These are phyloP conservation scores for Orobanche coerulescens DNA, from an alignment of 257 asterid genomes.

Conservation along the genomic window DNA sequence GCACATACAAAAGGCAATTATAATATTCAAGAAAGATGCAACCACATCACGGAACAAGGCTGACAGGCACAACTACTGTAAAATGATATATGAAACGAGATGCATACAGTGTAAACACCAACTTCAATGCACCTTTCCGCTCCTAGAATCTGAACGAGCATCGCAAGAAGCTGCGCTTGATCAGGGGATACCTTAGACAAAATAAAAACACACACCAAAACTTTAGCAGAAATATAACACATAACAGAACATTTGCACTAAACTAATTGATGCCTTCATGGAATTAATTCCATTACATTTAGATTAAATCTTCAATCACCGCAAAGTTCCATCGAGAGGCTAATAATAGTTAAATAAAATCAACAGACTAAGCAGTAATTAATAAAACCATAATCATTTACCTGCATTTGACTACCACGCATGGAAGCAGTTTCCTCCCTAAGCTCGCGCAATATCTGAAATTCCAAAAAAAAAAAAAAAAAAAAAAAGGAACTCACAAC, in stretches of 20 bases:
- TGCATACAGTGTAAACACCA: conserved; percentile 77
- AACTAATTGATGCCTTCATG: conserved; percentile 6
- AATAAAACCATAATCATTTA: conserved; percentile 5
- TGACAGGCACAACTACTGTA: neutral
- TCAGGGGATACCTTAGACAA: conserved; percentile 74
- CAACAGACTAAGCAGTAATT: neutral
- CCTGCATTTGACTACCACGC: conserved; percentile 97
- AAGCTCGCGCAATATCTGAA: conserved; percentile 71
- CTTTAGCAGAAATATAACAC: neutral
- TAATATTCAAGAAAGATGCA: neutral
- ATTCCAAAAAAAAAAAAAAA: conserved; percentile 6
- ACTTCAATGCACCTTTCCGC: conserved; percentile 91
- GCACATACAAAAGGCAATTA: neutral
- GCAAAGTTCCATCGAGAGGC: no score
- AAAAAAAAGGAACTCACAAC: neutral
- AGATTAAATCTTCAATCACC: neutral
- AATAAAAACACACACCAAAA: conserved; percentile 2
- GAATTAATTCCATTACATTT: conserved; percentile 6
- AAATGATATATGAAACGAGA: neutral
- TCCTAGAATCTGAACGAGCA: conserved; percentile 80
- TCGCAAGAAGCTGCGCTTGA: conserved; percentile 91
- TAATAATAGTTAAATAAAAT: neutral
- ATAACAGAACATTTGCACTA: neutral
- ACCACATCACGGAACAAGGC: neutral
- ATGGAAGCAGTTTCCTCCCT: conserved; percentile 85